phyloP scores from a whole-genome alignment of 2,329 filamentous ascomycete genomes.

The Diaporthe longicolla region DNA sequence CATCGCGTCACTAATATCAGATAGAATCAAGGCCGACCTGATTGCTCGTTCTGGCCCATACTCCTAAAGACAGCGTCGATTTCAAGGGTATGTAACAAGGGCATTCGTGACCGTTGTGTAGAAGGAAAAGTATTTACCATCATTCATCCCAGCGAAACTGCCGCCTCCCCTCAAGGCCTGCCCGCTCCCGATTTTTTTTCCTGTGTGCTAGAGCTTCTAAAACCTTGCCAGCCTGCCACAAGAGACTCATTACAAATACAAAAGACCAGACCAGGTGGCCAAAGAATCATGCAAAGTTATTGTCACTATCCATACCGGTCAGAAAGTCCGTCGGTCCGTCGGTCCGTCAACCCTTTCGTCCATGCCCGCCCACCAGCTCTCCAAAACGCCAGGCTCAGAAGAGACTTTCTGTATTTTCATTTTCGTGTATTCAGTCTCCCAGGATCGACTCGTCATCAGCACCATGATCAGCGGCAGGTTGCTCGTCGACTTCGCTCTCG shows the following conservation, averaged over 20 bases:
- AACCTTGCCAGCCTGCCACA: constrained; percentile 19
- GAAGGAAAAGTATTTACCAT: constrained; percentile 36
- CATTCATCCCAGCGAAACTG: constrained; percentile 32
- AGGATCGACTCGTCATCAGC: constrained; percentile 61
- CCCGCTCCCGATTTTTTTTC: constrained; percentile 14
- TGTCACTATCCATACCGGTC: constrained; percentile 8
- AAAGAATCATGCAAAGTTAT: constrained; percentile 23
- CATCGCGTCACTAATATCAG: neutral
- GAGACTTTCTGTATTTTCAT: constrained; percentile 3
- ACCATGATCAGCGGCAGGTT: constrained; percentile 52
- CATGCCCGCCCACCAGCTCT: constrained; percentile 34
- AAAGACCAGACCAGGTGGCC: constrained; percentile 31
- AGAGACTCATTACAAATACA: constrained; percentile 37
- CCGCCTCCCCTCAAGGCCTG: constrained; percentile 14
- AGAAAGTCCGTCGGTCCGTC: neutral
- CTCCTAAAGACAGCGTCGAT: constrained; percentile 10
- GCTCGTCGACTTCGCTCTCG: constrained; percentile 55
- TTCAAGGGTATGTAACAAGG: constrained; percentile 29
- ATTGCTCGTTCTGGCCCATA: neutral
- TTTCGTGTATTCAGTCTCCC: constrained; percentile 56
- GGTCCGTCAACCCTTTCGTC: constrained; percentile 5
- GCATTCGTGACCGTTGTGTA: constrained; percentile 33
- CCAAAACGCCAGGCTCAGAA: constrained; percentile 42
- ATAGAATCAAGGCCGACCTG: neutral
- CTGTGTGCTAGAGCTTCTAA: constrained; percentile 24